Conservation (phyloP, 2,329 filamentous ascomycete species). For the Hawksworthiomyces lignivorus region DNA sequence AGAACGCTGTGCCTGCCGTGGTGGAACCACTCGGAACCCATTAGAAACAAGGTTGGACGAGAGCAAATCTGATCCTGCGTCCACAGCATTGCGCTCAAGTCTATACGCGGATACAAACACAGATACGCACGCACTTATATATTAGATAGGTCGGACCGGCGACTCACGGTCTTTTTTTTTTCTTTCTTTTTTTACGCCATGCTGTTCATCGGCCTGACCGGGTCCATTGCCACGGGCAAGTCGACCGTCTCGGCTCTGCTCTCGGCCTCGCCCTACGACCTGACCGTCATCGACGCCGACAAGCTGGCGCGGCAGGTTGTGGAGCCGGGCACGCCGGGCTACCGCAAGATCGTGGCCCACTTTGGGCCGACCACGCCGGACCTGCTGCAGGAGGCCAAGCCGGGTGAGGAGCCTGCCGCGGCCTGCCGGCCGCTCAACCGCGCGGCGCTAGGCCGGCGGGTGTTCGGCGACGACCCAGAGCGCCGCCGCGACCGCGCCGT, state of each 20-base stretch:
- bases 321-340: conserved; percentile 80
- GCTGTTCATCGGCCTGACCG: conserved; percentile 92
- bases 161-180: background rate
- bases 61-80: no score
- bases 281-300: conserved; percentile 93
- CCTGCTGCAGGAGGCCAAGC: conserved; percentile 54
- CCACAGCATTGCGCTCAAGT: no score
- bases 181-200: conserved; percentile 37
- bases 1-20: no score
- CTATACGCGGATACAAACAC: no score
- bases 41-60: no score
- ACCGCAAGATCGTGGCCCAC: conserved; percentile 71
- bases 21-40: no score
- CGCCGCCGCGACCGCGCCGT: conserved; percentile 63
- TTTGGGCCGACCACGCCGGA: conserved; percentile 81
- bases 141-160: no score
- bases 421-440: conserved; percentile 71
- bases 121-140: no score
- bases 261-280: conserved; percentile 67
- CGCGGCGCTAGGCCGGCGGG: conserved; percentile 71
- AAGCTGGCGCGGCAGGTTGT: conserved; percentile 87
- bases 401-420: conserved; percentile 34
- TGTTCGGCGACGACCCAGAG: conserved; percentile 75
- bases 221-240: conserved; percentile 96
- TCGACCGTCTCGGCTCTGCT: conserved; percentile 87